Percentiles rank a stretch among this genome's conserved stretches.
phyloP scores from a whole-genome alignment of 208 protist species.

The Trypanosoma grayi region DNA sequence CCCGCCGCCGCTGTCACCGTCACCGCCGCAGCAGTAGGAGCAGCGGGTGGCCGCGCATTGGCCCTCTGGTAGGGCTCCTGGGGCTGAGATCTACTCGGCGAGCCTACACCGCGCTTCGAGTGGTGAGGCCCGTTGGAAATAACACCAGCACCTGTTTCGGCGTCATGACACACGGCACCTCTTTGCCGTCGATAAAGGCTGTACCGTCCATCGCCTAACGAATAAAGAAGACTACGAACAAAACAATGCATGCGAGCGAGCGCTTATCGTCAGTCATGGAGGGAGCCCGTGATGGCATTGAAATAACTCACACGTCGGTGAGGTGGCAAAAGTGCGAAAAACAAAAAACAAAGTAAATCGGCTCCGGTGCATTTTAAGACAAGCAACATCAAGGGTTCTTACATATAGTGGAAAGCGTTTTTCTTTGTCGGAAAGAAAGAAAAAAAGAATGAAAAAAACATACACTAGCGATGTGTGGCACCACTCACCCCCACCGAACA shows the following conservation, averaged over 20 bases:
- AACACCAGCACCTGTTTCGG: slow-evolving; percentile 26
- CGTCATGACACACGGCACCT: slow-evolving; percentile 33
- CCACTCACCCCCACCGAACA: too few species aligned
- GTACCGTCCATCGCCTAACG: background rate
- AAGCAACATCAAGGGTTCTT: too few species aligned
- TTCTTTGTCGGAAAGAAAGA: background rate
- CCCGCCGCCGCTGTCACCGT: slow-evolving; percentile 93
- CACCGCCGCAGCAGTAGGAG: slow-evolving; percentile 35
- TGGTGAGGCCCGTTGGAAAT: slow-evolving; percentile 44
- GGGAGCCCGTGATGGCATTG: too few species aligned
- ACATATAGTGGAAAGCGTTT: too few species aligned
- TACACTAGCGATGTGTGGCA: background rate
- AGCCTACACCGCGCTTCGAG: background rate
- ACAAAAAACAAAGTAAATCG: background rate
- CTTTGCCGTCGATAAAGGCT: slow-evolving; percentile 31
- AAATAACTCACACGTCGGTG: too few species aligned
- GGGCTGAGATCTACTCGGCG: background rate
- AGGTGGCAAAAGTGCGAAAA: background rate
- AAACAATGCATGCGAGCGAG: background rate
- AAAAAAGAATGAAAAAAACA: background rate
- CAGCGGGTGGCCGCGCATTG: background rate
- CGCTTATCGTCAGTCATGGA: too few species aligned
- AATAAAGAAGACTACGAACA: background rate
- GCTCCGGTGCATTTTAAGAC: too few species aligned
- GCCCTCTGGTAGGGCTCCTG: background rate